Base-by-base conservation (phyloP, 345 rosid genomes). In the Salix koriyanagi region DNA sequence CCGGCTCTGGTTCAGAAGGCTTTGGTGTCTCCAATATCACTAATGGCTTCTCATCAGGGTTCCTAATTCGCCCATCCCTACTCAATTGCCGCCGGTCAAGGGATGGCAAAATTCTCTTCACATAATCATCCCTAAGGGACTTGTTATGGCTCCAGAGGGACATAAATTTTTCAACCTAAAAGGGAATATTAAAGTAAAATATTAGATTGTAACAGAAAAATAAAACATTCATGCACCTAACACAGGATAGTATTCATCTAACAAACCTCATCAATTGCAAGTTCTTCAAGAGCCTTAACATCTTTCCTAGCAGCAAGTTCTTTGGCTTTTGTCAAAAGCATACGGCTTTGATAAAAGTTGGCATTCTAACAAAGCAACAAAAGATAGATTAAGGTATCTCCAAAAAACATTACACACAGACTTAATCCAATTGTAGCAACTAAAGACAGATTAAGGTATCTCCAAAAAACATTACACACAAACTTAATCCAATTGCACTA, bases 61-160 rank as follows among this genome's bases (percentile, higher is more conserved):
- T 83, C 84, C 89, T 88, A 3, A 87, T 86, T 65, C 91, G 87
- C 66, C 90, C 97, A 83, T 96, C 99, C 67, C 80, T 82, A 78
- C 90, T 89, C 86, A 90, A 25, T 77, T 85, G 89, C 46, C 88
- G 88, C 58, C 66, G 79, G 77, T 91, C 91, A 70, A 89, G 79
- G n/a, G 97, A 95, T 67, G 80, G 69, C 81, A 88, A 73, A 54
- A 90, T 75, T 81, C 97, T 83, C 79, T 89, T 90, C 86, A 88
- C 85, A n/a, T 93, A 96, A 79, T 93, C 97, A 52, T 94, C 97
- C 88, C 98, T 88, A 80, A 91, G 87, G 69, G 85, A 84, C 84
- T 92, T 92, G 81, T 83, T 81, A 36, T 76, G 79, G 72, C 79
- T 80, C 99, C 99, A 96, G 68, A 84, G 88, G 70, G 90, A 83